phyloP scores from a whole-genome alignment of 106 monocot genomes.

The Allium sativum region DNA sequence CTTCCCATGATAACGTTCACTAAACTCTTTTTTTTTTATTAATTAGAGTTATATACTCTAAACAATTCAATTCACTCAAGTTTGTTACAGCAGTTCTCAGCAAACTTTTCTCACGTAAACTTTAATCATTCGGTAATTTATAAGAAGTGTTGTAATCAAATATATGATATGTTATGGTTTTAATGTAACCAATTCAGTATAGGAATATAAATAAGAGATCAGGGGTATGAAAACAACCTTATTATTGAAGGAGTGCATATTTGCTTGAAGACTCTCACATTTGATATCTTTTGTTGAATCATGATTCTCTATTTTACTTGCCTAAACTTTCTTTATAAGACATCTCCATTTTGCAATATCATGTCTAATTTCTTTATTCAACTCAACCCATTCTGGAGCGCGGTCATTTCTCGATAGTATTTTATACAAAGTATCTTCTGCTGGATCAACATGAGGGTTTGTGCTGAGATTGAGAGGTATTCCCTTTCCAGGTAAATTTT shows the following conservation, averaged over 20 bases:
- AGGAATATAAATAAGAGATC: too few species aligned
- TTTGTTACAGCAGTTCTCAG: too few species aligned
- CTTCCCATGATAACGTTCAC: too few species aligned
- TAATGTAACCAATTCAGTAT: too few species aligned
- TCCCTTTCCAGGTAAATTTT: slow-evolving; percentile 89
- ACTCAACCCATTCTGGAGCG: slow-evolving; percentile 91
- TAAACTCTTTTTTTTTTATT: too few species aligned
- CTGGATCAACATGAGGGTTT: slow-evolving; percentile 88
- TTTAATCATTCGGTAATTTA: too few species aligned
- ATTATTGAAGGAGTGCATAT: slow-evolving; percentile 56
- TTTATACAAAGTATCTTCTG: slow-evolving; percentile 86
- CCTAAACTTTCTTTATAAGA: slow-evolving; percentile 43
- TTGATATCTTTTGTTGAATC: slow-evolving; percentile 28
- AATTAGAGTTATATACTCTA: too few species aligned
- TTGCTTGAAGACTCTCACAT: slow-evolving; percentile 31
- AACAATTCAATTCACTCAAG: too few species aligned
- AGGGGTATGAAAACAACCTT: slow-evolving; percentile 25
- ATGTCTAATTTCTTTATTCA: slow-evolving; percentile 83
- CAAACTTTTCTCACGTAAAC: too few species aligned
- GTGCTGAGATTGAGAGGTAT: slow-evolving; percentile 62
- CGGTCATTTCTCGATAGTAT: slow-evolving; percentile 82
- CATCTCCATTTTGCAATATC: slow-evolving; percentile 47
- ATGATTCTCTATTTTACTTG: slow-evolving; percentile 8
- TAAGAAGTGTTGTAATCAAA: too few species aligned
- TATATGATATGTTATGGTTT: too few species aligned